Evolutionary conservation across 768 basidiomycete species (phyloP), one percentile per base, ranked within the genome.

Genomic region (Lepiota subincarnata): DNA sequence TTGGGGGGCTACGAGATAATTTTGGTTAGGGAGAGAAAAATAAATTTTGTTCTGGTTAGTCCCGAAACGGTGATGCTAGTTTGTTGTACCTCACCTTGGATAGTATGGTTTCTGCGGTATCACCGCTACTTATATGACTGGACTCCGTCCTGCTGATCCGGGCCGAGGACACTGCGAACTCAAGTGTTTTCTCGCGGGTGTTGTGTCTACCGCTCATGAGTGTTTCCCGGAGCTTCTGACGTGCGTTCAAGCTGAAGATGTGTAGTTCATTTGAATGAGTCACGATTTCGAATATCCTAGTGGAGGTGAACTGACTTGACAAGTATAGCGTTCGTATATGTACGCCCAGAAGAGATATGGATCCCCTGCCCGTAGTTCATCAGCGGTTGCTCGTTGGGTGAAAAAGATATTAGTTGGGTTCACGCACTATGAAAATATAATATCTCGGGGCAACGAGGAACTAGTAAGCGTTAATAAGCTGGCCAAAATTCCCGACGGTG

Each of bases 301-400:
- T 31, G 10, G 26, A 31, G 43, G 12, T 28, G 4, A 5, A 48
- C 57, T 31, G n/a, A 59, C 59, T 59, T 60, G 1, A 57, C 59
- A 8, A 62, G 55, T 13, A 62, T 42, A 12, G 57, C 55, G 31
- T 60, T 62, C 19, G 61, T 55, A 26, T 60, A 62, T 49, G 60
- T 57, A 12, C 60, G 58, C 2, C 60, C 60, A 12, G 59, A 49
- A 6, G 60, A 59, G 38, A 62, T 47, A 34, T 59, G 57, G 22
- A 61, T 45, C 2, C 56, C 58, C 60, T 61, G 41, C 14, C 10
- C 13, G 2, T 31, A 18, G 7, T 19, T 26, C 34, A 18, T 26
- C 20, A 53, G 53, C 4, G 18, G 18, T 14, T n/a, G n/a, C n/a
- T 4, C 13, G 12, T 35, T 8, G 31, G 31, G 8, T 34, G 19